Conservation (phyloP, 768 basidiomycete genomes). For the Tulasnella sp. region DNA sequence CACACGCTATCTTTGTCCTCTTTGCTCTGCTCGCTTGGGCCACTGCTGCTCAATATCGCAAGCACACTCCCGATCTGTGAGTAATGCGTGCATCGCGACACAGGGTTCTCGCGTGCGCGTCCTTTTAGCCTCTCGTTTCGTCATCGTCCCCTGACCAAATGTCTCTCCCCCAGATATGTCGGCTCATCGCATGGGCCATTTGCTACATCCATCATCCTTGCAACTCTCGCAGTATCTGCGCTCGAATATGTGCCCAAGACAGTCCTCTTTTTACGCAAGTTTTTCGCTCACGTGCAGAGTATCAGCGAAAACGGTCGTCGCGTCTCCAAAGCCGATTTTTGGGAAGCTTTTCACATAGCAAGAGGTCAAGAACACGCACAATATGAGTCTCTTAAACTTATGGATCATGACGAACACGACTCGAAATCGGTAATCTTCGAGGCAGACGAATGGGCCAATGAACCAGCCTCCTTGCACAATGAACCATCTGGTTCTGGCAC, state of each 20-base stretch:
- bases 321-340: neutral
- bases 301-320: neutral
- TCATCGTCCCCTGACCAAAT: too few relatives aligned
- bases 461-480: neutral
- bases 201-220: conserved; percentile 44
- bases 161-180: conserved; percentile 28
- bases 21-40: conserved; percentile 52
- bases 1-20: conserved; percentile 49
- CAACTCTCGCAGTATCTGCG: conserved; percentile 35
- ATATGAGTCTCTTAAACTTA: conserved; percentile 2
- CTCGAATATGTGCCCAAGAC: conserved; percentile 33
- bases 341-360: neutral
- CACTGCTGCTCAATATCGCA: conserved; percentile 57
- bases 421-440: neutral
- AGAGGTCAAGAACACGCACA: neutral
- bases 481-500: neutral
- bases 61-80: conserved; percentile 73
- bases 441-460: conserved; percentile 8
- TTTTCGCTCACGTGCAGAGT: conserved; percentile 9
- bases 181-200: conserved; percentile 46
- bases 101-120: too few relatives aligned
- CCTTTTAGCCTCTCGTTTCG: too few relatives aligned
- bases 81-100: too few relatives aligned
- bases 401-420: neutral
- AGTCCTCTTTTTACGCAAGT: neutral